Evolutionary conservation across 352 stramenopile species (phyloP), one percentile per base, ranked within the genome.

Genomic region (Pythium aphanidermatum): DNA sequence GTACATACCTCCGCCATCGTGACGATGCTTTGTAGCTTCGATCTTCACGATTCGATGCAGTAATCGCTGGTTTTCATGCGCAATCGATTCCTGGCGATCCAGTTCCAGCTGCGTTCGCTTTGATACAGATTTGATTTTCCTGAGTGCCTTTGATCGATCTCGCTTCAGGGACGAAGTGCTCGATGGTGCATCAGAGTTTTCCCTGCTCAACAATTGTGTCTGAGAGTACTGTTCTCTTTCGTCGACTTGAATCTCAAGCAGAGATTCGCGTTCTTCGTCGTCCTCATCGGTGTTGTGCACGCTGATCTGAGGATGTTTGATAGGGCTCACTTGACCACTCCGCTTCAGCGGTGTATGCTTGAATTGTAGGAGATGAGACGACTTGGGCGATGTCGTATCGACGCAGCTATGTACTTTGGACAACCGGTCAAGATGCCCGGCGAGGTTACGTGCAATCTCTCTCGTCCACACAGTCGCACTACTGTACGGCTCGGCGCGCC

Each of bases 381-480:
- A 68, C 60, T 85, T 87, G 0, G 76, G 71, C 20, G 76, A 81
- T 31, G 40, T 64, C 12, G 74, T 89, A 42, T 89, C 79, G 7
- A 91, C 67, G 36, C 64, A 88, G 37, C 74, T 87, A 20, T 87
- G 74, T 21, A 61, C 73, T 48, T 83, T 86, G 20, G 70, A 84
- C 13, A 91, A 63, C 24, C 76, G 70, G 26, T 69, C 72, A 9
- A 91, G 55, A 31, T 91, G 79, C 0, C 72, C 63, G 3, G 77
- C 79, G 20, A 91, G 47, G 30, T 91, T 87, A 17, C 61, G 70
- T 10, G 76, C 70, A 12, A 91, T 66, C 55, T 87, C 79, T 3
- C 79, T 62, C 17, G 72, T 86, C 79, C 76, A 91, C 33, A 84
- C 72, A 14, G 76, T 82, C 23, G 77, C 79, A 45, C 73, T 91